Base-by-base conservation (phyloP, 352 stramenopile species). In the Phytophthora syringae region DNA sequence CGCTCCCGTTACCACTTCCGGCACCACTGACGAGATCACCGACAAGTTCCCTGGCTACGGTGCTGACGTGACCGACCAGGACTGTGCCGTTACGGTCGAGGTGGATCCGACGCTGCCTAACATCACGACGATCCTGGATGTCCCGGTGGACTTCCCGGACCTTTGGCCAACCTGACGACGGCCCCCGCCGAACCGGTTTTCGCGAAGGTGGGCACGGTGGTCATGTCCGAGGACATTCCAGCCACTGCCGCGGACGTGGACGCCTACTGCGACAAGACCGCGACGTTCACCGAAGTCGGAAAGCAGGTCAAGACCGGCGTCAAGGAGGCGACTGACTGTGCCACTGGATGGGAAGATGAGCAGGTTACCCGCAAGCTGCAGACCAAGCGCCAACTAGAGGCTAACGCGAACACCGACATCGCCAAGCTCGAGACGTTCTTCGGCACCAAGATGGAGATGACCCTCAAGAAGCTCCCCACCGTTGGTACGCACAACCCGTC, bases 291-390 rank as follows among this genome's bases (percentile, higher is more conserved):
- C 15, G n/a, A n/a, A n/a, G n/a, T 22, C 52, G 28, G 51, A 3
- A 50, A 16, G 10, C 39, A 45, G 18, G 15, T 50, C 25, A 72
- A 72, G 45, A 72, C 57, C 1, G 64, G 64, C 39, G 64, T 57
- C 7, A 67, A 58, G 12, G 22, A 58, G 36, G 51, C 48, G 21
- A 34, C 51, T 15, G 49, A 72, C 45, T 64, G 56, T n/a, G 56
- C 56, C 32, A 64, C 56, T 6, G 56, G 56, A 6, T 64, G 56
- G 50, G 57, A 67, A 22, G 32, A 36, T 64, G 21, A 67, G 50
- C 30, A 67, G 52, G n/a, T n/a, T n/a, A n/a, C n/a, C n/a, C 60
- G 60, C 30, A 69, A 69, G 52, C 52, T 69, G 34, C 60, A 62
- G 25, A 27, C 18, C n/a, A 64, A 52, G 45, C 56, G 56, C 4